Conservation (phyloP, 2,329 filamentous ascomycete species). For the Anisogramma anomala region DNA sequence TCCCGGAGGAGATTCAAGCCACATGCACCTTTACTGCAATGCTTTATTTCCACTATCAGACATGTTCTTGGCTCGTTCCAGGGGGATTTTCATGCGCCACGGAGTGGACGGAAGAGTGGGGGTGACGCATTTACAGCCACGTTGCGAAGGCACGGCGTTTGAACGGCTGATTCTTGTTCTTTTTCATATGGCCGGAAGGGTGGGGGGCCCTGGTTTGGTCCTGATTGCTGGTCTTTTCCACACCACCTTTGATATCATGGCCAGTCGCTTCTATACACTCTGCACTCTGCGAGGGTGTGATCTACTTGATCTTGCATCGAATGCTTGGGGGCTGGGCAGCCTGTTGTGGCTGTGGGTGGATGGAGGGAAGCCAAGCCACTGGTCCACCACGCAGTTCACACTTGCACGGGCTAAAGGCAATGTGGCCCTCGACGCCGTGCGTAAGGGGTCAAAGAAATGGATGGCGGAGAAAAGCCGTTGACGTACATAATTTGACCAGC, state of each 20-base stretch:
- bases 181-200: neutral
- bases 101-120: neutral
- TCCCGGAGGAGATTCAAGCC: neutral
- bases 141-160: neutral
- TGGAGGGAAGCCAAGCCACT: too few relatives aligned
- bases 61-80: too few relatives aligned
- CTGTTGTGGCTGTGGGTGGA: too few relatives aligned
- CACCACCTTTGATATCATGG: neutral
- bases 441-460: too few relatives aligned
- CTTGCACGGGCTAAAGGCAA: too few relatives aligned
- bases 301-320: neutral
- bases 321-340: too few relatives aligned
- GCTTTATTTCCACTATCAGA: neutral
- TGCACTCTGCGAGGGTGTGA: neutral
- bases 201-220: neutral
- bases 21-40: neutral
- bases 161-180: neutral
- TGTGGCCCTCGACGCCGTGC: too few relatives aligned
- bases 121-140: slow-evolving; percentile 1
- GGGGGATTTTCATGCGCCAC: neutral
- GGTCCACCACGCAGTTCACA: too few relatives aligned
- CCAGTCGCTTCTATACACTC: neutral
- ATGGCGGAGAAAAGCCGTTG: neutral
- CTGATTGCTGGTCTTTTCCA: neutral
- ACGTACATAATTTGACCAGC: neutral